These are phyloP conservation scores for Trichophyton benhamiae DNA, from an alignment of 2,329 filamentous ascomycete genomes.

Conservation along the genomic window DNA sequence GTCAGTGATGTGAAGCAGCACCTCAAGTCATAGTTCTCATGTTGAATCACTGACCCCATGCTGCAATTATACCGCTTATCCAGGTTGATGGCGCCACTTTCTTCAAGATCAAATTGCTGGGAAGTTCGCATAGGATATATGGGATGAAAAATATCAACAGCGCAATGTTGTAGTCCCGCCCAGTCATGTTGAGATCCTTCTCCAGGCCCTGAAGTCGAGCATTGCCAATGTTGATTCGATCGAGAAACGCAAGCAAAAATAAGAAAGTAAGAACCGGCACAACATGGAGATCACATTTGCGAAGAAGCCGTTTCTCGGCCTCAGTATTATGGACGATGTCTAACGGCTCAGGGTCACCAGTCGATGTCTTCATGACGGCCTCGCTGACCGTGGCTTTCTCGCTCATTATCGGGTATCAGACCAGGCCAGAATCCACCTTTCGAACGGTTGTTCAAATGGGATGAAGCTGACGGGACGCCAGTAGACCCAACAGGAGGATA, in stretches of 20 bases:
- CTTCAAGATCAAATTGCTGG: conserved; percentile 37
- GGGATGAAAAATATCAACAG: conserved; percentile 37
- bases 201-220: conserved; percentile 36
- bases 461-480: background rate
- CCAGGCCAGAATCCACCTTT: background rate
- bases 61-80: conserved; percentile 33
- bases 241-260: conserved; percentile 35
- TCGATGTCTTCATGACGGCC: background rate
- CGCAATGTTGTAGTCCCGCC: conserved; percentile 32
- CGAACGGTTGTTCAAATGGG: background rate
- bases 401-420: background rate
- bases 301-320: conserved; percentile 31
- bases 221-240: conserved; percentile 39
- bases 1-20: background rate
- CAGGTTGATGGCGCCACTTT: conserved; percentile 31
- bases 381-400: conserved; percentile 9
- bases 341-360: conserved; percentile 11
- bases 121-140: conserved; percentile 36
- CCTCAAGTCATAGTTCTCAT: conserved; percentile 7
- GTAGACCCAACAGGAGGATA: background rate
- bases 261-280: conserved; percentile 38
- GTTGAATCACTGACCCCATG: conserved; percentile 18
- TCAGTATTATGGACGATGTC: conserved; percentile 12
- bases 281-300: conserved; percentile 39
- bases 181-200: conserved; percentile 32